These are phyloP conservation scores for Ustilago nuda DNA, from an alignment of 1,284 basidiomycete genomes.

Conservation along the genomic window DNA sequence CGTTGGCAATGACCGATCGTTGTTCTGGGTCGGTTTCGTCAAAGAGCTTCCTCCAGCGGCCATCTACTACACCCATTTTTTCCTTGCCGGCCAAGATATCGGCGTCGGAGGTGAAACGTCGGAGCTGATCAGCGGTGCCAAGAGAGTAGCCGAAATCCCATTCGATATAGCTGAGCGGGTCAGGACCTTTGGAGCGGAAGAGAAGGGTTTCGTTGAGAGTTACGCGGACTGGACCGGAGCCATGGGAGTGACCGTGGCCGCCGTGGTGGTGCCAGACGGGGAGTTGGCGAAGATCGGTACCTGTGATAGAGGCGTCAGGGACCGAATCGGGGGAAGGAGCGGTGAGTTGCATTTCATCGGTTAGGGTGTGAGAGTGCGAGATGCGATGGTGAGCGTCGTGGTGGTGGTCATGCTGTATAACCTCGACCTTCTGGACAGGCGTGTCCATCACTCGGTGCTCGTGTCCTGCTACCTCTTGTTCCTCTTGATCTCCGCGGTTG, in stretches of 20 bases:
- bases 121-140: constrained; percentile 44
- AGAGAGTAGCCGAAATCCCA: constrained; percentile 63
- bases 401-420: constrained; percentile 7
- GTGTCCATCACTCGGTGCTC: constrained; percentile 7
- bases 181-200: constrained; percentile 60
- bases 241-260: constrained; percentile 51
- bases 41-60: constrained; percentile 61
- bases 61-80: constrained; percentile 58
- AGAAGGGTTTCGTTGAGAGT: constrained; percentile 61
- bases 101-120: constrained; percentile 47
- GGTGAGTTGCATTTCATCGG: constrained; percentile 10
- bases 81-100: constrained; percentile 37
- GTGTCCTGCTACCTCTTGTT: constrained; percentile 11
- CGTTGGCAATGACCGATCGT: constrained; percentile 40
- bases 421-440: neutral
- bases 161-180: constrained; percentile 67
- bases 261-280: constrained; percentile 31
- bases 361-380: constrained; percentile 8
- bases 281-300: constrained; percentile 19
- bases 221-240: constrained; percentile 29
- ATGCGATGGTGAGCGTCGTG: neutral
- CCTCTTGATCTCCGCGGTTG: constrained; percentile 33
- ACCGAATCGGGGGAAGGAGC: constrained; percentile 24
- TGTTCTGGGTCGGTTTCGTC: constrained; percentile 43
- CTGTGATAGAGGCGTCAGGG: constrained; percentile 18